Percentiles rank a stretch among this genome's conserved stretches.
Evolutionary conservation across 768 basidiomycete species (phyloP).

Genomic region (Serendipita sp.): DNA sequence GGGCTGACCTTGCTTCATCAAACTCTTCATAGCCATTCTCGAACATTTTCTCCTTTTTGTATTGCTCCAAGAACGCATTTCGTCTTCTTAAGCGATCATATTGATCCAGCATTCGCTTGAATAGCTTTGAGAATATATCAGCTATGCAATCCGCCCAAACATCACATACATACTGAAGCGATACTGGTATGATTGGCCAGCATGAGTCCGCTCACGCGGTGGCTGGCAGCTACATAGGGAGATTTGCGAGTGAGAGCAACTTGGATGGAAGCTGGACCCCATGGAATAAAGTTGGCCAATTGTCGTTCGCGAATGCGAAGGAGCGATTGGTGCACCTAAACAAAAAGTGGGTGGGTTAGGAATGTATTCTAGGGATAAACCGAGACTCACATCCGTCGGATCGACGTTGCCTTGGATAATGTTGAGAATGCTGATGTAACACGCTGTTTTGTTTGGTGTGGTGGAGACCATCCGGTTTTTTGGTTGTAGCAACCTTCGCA

Average conservation of each 20-base stretch:
- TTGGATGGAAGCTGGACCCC: conserved; percentile 98
- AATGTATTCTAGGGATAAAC: neutral
- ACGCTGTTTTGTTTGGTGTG: conserved; percentile 76
- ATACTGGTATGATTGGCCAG: conserved; percentile 99
- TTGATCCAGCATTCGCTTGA: conserved; percentile 91
- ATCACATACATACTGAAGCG: conserved; percentile 50
- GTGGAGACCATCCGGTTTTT: conserved; percentile 99
- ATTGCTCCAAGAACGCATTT: conserved; percentile 93
- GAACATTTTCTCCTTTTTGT: conserved; percentile 95
- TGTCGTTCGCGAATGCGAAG: conserved; percentile 93
- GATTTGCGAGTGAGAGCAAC: conserved; percentile 87
- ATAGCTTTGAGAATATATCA: conserved; percentile 37
- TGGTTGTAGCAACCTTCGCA: conserved; percentile 92
- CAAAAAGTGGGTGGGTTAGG: conserved; percentile 3
- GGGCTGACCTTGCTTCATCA: conserved; percentile 77
- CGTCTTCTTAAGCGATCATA: conserved; percentile 75
- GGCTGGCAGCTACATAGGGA: conserved; percentile 74
- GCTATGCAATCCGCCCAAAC: neutral
- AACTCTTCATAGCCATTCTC: conserved; percentile 89
- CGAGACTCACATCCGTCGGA: conserved; percentile 67
- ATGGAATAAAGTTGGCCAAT: conserved; percentile 94
- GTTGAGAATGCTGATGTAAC: conserved; percentile 95
- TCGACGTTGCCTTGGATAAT: conserved; percentile 99
- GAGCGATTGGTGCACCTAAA: conserved; percentile 89
- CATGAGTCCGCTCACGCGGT: conserved; percentile 96